These are phyloP conservation scores for Vaccinium macrocarpon DNA, from an alignment of 148 eudicot species.

Conservation along the genomic window DNA sequence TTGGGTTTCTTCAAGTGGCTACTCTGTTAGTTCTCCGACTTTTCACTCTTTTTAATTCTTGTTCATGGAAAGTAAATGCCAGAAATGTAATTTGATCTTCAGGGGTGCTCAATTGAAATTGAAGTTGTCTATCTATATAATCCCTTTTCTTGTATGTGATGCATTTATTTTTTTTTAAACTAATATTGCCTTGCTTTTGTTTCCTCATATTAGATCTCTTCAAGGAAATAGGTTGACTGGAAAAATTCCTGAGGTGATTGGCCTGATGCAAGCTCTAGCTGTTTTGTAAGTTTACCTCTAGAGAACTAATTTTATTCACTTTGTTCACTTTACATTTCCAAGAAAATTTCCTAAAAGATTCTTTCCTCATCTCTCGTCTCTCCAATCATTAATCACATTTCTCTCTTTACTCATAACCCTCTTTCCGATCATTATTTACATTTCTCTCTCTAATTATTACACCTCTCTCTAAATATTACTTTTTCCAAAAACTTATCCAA, in stretches of 20 bases:
- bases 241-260: conserved; percentile 64
- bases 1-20: conserved; percentile 76
- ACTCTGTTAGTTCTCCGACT: conserved; percentile 43
- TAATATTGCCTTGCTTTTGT: neutral
- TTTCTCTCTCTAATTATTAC: no score
- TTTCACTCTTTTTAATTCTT: neutral
- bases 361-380: no score
- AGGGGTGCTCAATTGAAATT: neutral
- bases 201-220: conserved; percentile 40
- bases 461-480: no score
- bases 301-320: neutral
- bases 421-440: no score
- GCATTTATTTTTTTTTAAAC: neutral
- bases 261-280: conserved; percentile 79
- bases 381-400: no score
- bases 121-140: neutral
- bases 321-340: no score
- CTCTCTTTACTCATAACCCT: no score
- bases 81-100: neutral
- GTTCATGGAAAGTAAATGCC: no score
- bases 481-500: no score
- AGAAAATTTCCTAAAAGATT: no score
- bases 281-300: conserved; percentile 45
- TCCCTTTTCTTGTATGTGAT: neutral
- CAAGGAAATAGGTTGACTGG: conserved; percentile 67